A percentile compares a stretch with the other conserved stretches of the same genome.
These are phyloP conservation scores for Heliamphora pulchella DNA, from an alignment of 179 eudicot species.

Conservation along the genomic window DNA sequence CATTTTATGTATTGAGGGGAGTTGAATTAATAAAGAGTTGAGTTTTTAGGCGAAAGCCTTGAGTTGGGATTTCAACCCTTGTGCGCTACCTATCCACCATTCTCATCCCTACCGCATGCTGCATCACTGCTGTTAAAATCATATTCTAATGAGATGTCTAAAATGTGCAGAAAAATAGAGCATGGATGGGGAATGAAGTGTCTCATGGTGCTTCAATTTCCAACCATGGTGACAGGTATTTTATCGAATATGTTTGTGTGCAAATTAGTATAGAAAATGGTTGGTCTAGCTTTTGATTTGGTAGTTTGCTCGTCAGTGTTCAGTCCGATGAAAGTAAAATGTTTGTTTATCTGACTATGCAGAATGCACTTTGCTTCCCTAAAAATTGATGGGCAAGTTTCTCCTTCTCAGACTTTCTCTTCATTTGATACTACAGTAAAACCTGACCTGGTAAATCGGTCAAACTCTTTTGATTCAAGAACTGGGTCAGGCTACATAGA, in stretches of 20 bases:
- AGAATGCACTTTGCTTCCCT: conserved; percentile 50
- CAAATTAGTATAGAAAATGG: neutral
- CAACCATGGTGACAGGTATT: conserved; percentile 48
- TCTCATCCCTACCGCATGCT: too few species aligned
- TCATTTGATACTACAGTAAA: conserved; percentile 39
- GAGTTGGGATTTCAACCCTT: too few species aligned
- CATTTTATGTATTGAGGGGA: too few species aligned
- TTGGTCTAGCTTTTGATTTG: neutral
- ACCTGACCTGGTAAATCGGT: conserved; percentile 44
- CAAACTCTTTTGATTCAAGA: conserved; percentile 48
- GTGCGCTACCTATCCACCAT: too few species aligned
- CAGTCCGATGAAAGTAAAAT: conserved; percentile 4
- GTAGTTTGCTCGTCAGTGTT: neutral
- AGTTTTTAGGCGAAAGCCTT: too few species aligned
- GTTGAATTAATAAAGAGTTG: too few species aligned
- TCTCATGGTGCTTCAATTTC: conserved; percentile 35
- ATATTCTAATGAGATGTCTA: conserved; percentile 1
- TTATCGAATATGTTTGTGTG: neutral
- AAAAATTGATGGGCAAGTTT: conserved; percentile 34
- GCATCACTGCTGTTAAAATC: neutral
- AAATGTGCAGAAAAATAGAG: conserved; percentile 51
- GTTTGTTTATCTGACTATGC: conserved; percentile 20
- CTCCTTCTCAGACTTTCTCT: conserved; percentile 47
- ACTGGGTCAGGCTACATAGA: conserved; percentile 45
- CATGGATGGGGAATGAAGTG: conserved; percentile 34